Conservation (phyloP, 345 rosid genomes). For the Salix caprea region DNA sequence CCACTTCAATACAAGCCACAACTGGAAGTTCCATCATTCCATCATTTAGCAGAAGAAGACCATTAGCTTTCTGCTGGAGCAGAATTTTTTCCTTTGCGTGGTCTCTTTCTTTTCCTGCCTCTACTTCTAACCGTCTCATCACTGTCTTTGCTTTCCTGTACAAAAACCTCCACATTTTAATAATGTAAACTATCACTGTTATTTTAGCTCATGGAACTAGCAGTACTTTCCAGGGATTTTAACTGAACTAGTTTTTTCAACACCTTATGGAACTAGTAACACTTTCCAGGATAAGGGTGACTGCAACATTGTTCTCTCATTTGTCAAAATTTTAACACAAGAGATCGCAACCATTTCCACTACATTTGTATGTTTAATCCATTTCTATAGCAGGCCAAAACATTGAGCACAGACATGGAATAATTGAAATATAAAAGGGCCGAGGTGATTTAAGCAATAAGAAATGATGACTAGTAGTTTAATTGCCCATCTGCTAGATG, state of each 20-base stretch:
- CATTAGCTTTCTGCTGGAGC: background rate
- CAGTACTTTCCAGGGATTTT: background rate
- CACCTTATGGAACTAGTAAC: background rate
- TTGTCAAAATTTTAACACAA: too few relatives aligned
- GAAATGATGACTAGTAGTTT: too few relatives aligned
- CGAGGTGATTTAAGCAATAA: too few relatives aligned
- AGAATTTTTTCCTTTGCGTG: constrained; percentile 19
- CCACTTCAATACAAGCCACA: too few relatives aligned
- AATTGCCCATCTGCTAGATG: too few relatives aligned
- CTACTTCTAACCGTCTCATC: constrained; percentile 25
- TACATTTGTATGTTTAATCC: background rate
- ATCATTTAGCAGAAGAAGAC: background rate
- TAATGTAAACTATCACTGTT: background rate
- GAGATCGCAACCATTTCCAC: background rate
- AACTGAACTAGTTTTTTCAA: background rate
- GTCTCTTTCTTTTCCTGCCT: constrained; percentile 47
- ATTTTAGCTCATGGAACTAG: background rate
- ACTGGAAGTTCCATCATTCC: background rate
- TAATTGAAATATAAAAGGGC: background rate
- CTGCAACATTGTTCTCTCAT: too few relatives aligned
- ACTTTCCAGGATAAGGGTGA: background rate
- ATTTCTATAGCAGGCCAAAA: background rate
- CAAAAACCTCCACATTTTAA: constrained; percentile 2
- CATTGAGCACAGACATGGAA: background rate
- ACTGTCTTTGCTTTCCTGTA: constrained; percentile 38